Conservation (phyloP, 2,329 filamentous ascomycete genomes). For the Coniochaeta sp. region DNA sequence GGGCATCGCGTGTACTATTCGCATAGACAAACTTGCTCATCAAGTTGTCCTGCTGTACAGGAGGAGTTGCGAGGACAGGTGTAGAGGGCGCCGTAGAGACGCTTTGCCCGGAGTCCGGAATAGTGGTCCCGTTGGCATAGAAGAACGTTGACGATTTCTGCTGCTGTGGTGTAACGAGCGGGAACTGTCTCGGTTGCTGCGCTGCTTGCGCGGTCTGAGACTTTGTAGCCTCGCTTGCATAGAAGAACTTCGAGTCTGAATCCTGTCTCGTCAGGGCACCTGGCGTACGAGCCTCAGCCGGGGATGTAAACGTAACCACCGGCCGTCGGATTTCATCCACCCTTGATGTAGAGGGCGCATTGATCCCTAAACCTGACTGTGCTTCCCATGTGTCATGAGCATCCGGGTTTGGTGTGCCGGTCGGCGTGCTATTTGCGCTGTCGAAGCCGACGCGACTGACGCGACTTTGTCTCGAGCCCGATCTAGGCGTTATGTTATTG, state of each 20-base stretch:
- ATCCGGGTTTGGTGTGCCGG: conserved; percentile 46
- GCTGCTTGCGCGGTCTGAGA: conserved; percentile 14
- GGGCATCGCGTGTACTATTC: conserved; percentile 52
- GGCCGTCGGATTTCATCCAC: conserved; percentile 18
- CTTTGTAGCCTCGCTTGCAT: conserved; percentile 68
- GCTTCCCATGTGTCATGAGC: conserved; percentile 35
- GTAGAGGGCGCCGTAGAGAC: conserved; percentile 22
- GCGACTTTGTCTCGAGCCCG: conserved; percentile 63
- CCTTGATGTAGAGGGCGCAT: conserved; percentile 21
- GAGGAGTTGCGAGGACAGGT: conserved; percentile 23
- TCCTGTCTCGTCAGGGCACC: conserved; percentile 17
- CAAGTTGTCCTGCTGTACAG: conserved; percentile 18
- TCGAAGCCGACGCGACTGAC: conserved; percentile 34
- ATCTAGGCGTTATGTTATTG: conserved; percentile 71
- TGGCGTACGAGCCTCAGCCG: conserved; percentile 20
- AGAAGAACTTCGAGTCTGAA: conserved; percentile 73
- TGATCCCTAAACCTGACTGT: conserved; percentile 23
- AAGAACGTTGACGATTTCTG: conserved; percentile 41
- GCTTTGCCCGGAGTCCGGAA: conserved; percentile 28
- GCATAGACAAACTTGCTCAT: conserved; percentile 69
- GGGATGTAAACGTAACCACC: conserved; percentile 31
- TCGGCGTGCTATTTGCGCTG: conserved; percentile 60
- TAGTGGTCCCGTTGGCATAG: conserved; percentile 43
- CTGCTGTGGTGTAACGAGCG: conserved; percentile 20
- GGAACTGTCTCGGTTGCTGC: conserved; percentile 14